These are phyloP conservation scores for Termitomyces sp. DNA, from an alignment of 1,284 basidiomycete genomes.

Conservation along the genomic window DNA sequence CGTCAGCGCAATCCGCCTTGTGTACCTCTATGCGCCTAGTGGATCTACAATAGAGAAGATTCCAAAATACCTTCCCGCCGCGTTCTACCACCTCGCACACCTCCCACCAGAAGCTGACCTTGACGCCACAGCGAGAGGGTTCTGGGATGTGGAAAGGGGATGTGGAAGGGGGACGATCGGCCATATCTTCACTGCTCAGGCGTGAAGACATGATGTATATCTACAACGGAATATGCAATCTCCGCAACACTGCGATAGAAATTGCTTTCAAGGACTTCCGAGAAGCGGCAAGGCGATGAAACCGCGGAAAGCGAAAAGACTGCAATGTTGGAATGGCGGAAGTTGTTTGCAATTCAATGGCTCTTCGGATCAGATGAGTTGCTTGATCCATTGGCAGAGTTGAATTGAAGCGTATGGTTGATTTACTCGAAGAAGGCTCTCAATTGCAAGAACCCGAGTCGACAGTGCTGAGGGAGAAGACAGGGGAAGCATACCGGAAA, in stretches of 20 bases:
- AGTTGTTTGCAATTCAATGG: slow-evolving; percentile 4
- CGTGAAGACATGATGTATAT: slow-evolving; percentile 7
- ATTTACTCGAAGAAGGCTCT: not conserved
- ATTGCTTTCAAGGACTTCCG: slow-evolving; percentile 5
- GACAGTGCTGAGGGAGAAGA: not conserved
- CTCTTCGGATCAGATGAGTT: slow-evolving; percentile 8
- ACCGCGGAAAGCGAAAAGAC: slow-evolving; percentile 2
- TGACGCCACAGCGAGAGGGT: not conserved
- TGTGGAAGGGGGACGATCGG: slow-evolving; percentile 4
- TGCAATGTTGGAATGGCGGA: slow-evolving; percentile 12
- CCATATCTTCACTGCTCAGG: slow-evolving; percentile 8
- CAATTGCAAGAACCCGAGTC: not conserved
- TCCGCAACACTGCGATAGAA: not conserved
- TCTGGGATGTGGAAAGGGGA: slow-evolving; percentile 5
- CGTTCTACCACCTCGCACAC: slow-evolving; percentile 15
- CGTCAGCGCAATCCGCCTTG: slow-evolving; percentile 9
- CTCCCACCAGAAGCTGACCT: slow-evolving; percentile 9
- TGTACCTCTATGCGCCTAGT: slow-evolving; percentile 2
- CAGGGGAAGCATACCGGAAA: slow-evolving; percentile 3
- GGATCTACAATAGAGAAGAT: not conserved
- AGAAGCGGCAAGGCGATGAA: not conserved
- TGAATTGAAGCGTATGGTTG: slow-evolving; percentile 8
- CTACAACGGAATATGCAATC: slow-evolving; percentile 2
- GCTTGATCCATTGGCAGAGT: slow-evolving; percentile 5
- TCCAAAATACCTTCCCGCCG: slow-evolving; percentile 7